phyloP scores from a whole-genome alignment of 2,329 filamentous ascomycete species.

The Colletotrichum costaricense region DNA sequence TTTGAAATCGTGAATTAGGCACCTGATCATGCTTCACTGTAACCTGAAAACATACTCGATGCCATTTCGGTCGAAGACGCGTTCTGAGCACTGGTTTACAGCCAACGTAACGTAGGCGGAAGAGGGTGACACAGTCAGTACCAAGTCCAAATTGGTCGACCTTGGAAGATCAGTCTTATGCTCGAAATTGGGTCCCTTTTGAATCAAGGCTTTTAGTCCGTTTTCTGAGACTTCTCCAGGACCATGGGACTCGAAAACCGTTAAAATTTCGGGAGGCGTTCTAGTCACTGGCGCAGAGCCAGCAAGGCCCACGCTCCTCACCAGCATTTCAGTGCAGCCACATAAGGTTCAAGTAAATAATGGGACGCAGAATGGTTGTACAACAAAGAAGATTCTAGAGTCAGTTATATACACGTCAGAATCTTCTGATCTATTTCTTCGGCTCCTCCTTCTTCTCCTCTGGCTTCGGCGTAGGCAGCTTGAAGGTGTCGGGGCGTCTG shows the following conservation, averaged over 20 bases:
- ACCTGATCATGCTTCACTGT: too few relatives aligned
- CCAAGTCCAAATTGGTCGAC: too few relatives aligned
- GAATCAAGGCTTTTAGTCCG: not conserved
- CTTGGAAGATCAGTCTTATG: too few relatives aligned
- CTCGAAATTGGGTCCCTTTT: not conserved
- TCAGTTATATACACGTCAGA: conserved; percentile 38
- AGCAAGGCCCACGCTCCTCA: not conserved
- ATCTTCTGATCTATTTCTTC: conserved; percentile 78
- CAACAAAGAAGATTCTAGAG: conserved; percentile 34
- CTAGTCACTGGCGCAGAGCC: not conserved
- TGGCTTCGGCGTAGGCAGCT: conserved; percentile 93
- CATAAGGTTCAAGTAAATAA: not conserved
- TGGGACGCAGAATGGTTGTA: conserved; percentile 33
- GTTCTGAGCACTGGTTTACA: too few relatives aligned
- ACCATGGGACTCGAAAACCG: not conserved
- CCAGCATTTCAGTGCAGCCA: not conserved
- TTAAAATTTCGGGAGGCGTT: not conserved
- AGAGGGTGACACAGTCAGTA: too few relatives aligned
- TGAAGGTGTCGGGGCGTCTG: conserved; percentile 87
- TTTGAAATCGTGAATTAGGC: too few relatives aligned
- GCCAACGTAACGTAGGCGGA: too few relatives aligned
- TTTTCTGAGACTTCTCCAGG: not conserved
- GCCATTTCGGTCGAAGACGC: too few relatives aligned
- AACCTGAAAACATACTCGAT: too few relatives aligned
- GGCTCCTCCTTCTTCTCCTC: conserved; percentile 91